Evolutionary conservation across 192 early-diverging fungal species (phyloP).

Genomic region (Physocladia obscura): DNA sequence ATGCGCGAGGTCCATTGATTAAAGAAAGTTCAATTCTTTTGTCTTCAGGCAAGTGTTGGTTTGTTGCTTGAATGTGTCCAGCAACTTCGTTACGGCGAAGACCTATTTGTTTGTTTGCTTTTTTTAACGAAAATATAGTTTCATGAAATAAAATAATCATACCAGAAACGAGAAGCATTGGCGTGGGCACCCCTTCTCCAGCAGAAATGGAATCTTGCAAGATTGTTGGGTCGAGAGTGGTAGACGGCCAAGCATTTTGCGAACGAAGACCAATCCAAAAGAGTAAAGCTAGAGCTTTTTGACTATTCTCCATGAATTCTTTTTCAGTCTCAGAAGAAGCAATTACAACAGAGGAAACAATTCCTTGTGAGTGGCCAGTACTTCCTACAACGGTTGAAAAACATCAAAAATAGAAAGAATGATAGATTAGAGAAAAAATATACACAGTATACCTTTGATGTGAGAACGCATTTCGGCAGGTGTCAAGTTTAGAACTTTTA

Average conservation of each 20-base stretch:
- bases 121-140: background rate
- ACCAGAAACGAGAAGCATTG: slow-evolving; percentile 86
- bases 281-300: slow-evolving; percentile 76
- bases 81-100: slow-evolving; percentile 80
- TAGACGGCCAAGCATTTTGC: slow-evolving; percentile 75
- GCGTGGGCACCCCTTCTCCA: slow-evolving; percentile 88
- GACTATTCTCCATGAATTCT: slow-evolving; percentile 72
- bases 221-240: slow-evolving; percentile 82
- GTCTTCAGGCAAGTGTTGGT: slow-evolving; percentile 79
- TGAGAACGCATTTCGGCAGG: slow-evolving; percentile 50
- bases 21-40: slow-evolving; percentile 83
- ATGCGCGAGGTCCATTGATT: slow-evolving; percentile 85
- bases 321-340: slow-evolving; percentile 74
- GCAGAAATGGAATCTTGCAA: slow-evolving; percentile 83
- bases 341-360: slow-evolving; percentile 81
- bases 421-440: background rate
- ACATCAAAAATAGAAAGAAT: background rate
- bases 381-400: slow-evolving; percentile 53
- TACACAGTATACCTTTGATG: slow-evolving; percentile 47
- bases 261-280: slow-evolving; percentile 82
- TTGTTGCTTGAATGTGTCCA: slow-evolving; percentile 83
- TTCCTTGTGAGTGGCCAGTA: slow-evolving; percentile 90
- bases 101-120: no score
- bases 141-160: background rate
- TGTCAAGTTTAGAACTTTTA: slow-evolving; percentile 55